Percentiles rank a stretch among this genome's conserved stretches.
phyloP scores from a whole-genome alignment of 805 yeast genomes.

The Pichia ethanolica region DNA sequence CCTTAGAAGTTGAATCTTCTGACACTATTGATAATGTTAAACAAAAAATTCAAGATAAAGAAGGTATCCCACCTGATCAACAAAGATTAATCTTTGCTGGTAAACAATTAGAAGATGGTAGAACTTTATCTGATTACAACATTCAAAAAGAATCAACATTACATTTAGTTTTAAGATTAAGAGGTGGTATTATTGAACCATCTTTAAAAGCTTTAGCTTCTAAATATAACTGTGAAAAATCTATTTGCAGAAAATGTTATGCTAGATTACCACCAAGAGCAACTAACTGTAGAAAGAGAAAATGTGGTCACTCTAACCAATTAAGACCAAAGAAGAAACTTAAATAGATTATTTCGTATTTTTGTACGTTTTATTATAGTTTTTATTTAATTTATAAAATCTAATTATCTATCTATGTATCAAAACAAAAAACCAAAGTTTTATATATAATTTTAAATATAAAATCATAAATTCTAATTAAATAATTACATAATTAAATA shows the following conservation, averaged over 20 bases:
- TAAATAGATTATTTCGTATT: slow-evolving; percentile 48
- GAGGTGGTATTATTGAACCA: slow-evolving; percentile 95
- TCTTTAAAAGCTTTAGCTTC: slow-evolving; percentile 98
- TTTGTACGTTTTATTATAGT: slow-evolving; percentile 2
- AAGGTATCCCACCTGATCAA: slow-evolving; percentile 95
- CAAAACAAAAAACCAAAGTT: not conserved
- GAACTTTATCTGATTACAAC: slow-evolving; percentile 91
- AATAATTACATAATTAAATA: too few relatives aligned
- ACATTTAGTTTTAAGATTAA: slow-evolving; percentile 58
- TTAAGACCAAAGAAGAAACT: slow-evolving; percentile 99
- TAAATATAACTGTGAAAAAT: slow-evolving; percentile 99
- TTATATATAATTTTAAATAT: not conserved
- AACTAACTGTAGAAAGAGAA: slow-evolving; percentile 99
- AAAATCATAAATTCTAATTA: too few relatives aligned
- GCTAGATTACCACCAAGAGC: slow-evolving; percentile 99
- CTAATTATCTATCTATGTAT: slow-evolving; percentile 1
- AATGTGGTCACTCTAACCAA: slow-evolving; percentile 99
- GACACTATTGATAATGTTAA: slow-evolving; percentile 94
- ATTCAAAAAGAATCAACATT: slow-evolving; percentile 83
- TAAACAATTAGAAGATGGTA: slow-evolving; percentile 93
- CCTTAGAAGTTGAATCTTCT: slow-evolving; percentile 79
- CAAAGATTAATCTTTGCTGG: slow-evolving; percentile 94
- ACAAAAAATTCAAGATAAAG: slow-evolving; percentile 93
- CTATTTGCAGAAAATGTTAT: slow-evolving; percentile 99
- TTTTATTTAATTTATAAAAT: not conserved